Evolutionary conservation across 331 rosid species (phyloP).

Genomic region (Rosa hybrid): DNA sequence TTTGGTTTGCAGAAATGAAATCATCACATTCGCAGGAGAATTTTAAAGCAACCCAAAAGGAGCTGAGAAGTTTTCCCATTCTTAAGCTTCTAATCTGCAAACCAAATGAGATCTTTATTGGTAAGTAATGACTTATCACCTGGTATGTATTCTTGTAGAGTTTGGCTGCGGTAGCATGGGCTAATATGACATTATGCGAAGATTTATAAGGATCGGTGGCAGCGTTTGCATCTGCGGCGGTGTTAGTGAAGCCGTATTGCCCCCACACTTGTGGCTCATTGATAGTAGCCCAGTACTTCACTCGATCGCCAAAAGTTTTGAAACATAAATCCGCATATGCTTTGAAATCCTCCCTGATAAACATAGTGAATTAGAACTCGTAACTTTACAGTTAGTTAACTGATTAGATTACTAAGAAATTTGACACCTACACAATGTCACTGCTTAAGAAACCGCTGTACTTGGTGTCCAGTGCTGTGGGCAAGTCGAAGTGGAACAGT

Average conservation of each 20-base stretch:
- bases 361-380: background rate
- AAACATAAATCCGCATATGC: constrained; percentile 6
- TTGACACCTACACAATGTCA: background rate
- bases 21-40: too few relatives aligned
- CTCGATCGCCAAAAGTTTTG: background rate
- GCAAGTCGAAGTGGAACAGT: constrained; percentile 16
- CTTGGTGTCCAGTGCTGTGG: background rate
- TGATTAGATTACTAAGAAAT: background rate
- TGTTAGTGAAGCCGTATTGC: background rate
- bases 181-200: background rate
- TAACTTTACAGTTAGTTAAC: background rate
- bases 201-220: background rate
- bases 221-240: background rate
- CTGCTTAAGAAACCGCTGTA: constrained; percentile 4
- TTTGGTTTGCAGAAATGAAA: too few relatives aligned
- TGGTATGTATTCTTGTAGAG: background rate
- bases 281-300: background rate
- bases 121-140: background rate
- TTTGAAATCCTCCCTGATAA: background rate
- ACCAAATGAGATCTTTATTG: too few relatives aligned
- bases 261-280: constrained; percentile 4
- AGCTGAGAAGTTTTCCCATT: too few relatives aligned
- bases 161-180: constrained; percentile 2
- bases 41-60: background rate
- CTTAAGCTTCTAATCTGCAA: too few relatives aligned